Conservation (phyloP, 345 rosid genomes). For the Diplotaxis tenuifolia region DNA sequence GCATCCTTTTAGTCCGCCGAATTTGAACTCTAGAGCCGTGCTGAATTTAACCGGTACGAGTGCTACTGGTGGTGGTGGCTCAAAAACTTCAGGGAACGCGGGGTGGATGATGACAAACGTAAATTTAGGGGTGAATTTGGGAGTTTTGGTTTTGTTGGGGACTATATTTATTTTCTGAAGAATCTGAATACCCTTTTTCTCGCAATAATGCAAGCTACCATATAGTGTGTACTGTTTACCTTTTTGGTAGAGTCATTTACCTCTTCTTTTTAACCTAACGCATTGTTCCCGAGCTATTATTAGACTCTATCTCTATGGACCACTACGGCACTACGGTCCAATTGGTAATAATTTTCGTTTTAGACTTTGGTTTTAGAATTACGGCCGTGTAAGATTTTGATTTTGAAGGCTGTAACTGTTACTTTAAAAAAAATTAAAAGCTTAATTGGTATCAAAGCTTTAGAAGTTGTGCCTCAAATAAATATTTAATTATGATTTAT, state of each 20-base stretch:
- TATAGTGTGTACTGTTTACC: not conserved
- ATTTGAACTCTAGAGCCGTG: too few relatives aligned
- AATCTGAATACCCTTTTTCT: constrained; percentile 5
- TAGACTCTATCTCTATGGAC: constrained; percentile 25
- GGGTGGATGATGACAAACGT: not conserved
- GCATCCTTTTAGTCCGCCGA: too few relatives aligned
- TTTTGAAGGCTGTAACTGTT: too few relatives aligned
- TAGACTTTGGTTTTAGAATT: too few relatives aligned
- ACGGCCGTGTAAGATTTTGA: too few relatives aligned
- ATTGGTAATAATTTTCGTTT: too few relatives aligned
- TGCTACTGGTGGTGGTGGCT: constrained; percentile 1
- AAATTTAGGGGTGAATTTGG: constrained; percentile 32
- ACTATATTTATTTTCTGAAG: constrained; percentile 19
- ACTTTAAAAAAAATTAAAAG: too few relatives aligned
- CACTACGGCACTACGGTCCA: not conserved
- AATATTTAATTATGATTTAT: too few relatives aligned
- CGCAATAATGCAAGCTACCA: constrained; percentile 26
- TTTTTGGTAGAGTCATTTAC: constrained; percentile 23
- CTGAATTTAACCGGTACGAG: constrained; percentile 16
- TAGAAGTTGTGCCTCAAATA: too few relatives aligned
- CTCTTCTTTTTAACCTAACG: not conserved
- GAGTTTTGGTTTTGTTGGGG: constrained; percentile 26
- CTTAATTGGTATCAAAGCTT: too few relatives aligned
- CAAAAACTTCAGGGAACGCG: constrained; percentile 17
- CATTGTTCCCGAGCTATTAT: constrained; percentile 7